A percentile compares a stretch with the other conserved stretches of the same genome.
These are phyloP conservation scores for Phytopythium sindhum DNA, from an alignment of 352 stramenopile genomes.

Conservation along the genomic window DNA sequence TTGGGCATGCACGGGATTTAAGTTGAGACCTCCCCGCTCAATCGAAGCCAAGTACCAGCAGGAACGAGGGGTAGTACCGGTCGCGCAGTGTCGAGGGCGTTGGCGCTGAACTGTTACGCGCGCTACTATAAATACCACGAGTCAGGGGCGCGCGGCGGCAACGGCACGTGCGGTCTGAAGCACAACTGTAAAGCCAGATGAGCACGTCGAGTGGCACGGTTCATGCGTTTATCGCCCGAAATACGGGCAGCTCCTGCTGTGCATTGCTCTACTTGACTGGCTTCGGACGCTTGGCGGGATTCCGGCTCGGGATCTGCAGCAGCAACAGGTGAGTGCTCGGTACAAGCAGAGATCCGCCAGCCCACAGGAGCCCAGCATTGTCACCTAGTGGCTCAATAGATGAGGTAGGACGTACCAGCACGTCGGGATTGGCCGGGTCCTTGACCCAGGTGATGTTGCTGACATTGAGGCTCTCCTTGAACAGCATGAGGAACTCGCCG, in stretches of 20 bases:
- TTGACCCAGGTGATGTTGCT: constrained; percentile 84
- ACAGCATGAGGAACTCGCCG: constrained; percentile 82
- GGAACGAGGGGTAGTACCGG: not conserved
- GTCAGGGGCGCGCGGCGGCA: not conserved
- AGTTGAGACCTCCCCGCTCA: not conserved
- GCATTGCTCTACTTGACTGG: constrained; percentile 16
- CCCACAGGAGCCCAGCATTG: not conserved
- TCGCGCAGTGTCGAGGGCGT: not conserved
- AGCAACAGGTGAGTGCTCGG: not conserved
- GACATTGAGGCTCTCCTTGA: constrained; percentile 82
- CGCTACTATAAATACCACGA: not conserved
- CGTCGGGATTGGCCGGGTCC: constrained; percentile 67
- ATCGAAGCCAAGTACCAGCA: not conserved
- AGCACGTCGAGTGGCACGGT: not conserved
- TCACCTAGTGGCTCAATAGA: too few relatives aligned
- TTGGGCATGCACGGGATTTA: not conserved
- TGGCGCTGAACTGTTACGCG: not conserved
- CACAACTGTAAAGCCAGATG: not conserved
- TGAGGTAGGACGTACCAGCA: constrained; percentile 32
- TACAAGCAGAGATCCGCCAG: not conserved
- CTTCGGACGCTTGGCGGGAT: constrained; percentile 56
- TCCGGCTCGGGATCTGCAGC: constrained; percentile 50
- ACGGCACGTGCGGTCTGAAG: not conserved
- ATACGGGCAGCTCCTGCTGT: not conserved
- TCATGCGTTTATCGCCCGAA: not conserved